Conservation (phyloP, 1,284 basidiomycete genomes). For the Cerrena zonata region DNA sequence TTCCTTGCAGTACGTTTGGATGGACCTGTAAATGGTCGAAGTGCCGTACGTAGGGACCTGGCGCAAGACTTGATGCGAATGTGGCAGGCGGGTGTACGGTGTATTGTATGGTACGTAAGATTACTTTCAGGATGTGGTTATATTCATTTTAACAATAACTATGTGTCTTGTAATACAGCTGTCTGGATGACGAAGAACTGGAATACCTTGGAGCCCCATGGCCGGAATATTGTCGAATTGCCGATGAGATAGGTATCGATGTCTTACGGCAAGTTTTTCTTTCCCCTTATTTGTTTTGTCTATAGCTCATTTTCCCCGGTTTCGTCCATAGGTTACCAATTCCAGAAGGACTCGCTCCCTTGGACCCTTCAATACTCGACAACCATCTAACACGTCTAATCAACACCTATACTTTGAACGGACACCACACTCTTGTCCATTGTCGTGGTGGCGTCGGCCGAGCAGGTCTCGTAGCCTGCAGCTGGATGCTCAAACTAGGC, state of each 20-base stretch:
- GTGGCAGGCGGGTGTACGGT: constrained; percentile 69
- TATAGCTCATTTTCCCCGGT: background rate
- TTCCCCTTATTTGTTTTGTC: background rate
- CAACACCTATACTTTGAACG: constrained; percentile 68
- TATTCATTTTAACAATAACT: constrained; percentile 10
- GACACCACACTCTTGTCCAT: constrained; percentile 77
- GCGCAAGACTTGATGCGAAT: constrained; percentile 74
- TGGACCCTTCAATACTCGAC: constrained; percentile 62
- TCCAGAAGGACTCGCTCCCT: constrained; percentile 85
- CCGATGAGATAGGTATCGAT: constrained; percentile 64
- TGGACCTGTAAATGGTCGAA: constrained; percentile 76
- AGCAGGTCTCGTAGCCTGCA: constrained; percentile 87
- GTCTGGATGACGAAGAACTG: constrained; percentile 83
- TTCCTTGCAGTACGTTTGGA: constrained; percentile 69
- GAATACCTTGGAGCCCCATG: constrained; percentile 79
- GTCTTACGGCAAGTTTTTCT: constrained; percentile 49
- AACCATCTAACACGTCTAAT: constrained; percentile 68
- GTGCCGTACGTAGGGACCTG: constrained; percentile 81
- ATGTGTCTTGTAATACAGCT: constrained; percentile 49
- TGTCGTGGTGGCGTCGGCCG: constrained; percentile 94
- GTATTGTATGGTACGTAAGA: constrained; percentile 79
- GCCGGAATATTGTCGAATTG: constrained; percentile 65
- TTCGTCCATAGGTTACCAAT: constrained; percentile 58
- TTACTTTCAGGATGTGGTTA: constrained; percentile 33
- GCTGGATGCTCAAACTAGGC: constrained; percentile 90